These are phyloP conservation scores for Lentinula sp. DNA, from an alignment of 768 basidiomycete genomes.

Conservation along the genomic window DNA sequence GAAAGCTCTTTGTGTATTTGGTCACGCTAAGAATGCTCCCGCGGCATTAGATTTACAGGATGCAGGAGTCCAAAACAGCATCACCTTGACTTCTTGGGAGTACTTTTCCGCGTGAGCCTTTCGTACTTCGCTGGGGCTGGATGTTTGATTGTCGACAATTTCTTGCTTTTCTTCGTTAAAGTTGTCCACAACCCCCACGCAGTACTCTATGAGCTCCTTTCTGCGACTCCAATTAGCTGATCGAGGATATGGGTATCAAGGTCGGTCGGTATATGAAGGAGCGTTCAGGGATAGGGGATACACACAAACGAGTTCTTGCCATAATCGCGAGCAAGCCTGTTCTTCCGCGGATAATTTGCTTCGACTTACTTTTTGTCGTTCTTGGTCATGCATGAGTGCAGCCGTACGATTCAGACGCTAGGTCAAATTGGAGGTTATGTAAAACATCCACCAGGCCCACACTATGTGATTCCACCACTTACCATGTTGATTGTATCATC, in stretches of 20 bases:
- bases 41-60: background rate
- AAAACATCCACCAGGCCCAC: too few relatives aligned
- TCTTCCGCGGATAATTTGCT: conserved; percentile 54
- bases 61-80: background rate
- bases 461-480: background rate
- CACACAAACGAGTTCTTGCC: conserved; percentile 73
- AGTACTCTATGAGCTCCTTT: conserved; percentile 70
- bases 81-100: conserved; percentile 68
- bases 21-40: conserved; percentile 31
- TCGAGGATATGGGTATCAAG: background rate
- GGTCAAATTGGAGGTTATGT: background rate
- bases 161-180: conserved; percentile 51
- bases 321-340: conserved; percentile 68
- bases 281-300: conserved; percentile 10
- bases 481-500: conserved; percentile 72
- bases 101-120: conserved; percentile 52
- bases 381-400: conserved; percentile 69
- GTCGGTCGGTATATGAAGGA: conserved; percentile 12
- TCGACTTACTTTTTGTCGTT: conserved; percentile 30
- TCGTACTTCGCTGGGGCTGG: conserved; percentile 35
- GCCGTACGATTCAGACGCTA: conserved; percentile 70
- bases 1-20: conserved; percentile 51
- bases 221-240: conserved; percentile 70
- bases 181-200: conserved; percentile 63
- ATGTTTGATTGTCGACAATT: conserved; percentile 30